A percentile compares a stretch with the other conserved stretches of the same genome.
phyloP scores from a whole-genome alignment of 371 early-diverging fungal genomes.

The Mortierella sp. region DNA sequence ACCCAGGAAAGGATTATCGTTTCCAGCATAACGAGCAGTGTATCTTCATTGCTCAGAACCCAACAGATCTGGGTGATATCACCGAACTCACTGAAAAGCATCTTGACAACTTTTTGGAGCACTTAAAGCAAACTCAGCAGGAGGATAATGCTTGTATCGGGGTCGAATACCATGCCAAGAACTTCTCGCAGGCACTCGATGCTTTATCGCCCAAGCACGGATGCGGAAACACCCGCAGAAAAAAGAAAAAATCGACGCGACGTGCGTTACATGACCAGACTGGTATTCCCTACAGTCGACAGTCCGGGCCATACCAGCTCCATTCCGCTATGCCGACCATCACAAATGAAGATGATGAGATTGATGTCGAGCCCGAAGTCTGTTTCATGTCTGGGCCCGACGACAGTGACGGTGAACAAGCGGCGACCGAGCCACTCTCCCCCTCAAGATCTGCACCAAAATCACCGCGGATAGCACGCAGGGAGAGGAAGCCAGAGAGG shows the following conservation, averaged over 20 bases:
- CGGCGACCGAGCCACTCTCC: background rate
- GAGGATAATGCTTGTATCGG: conserved; percentile 35
- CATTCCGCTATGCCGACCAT: conserved; percentile 28
- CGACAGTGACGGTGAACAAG: conserved; percentile 18
- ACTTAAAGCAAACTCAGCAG: conserved; percentile 30
- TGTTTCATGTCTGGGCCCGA: conserved; percentile 36
- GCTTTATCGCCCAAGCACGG: conserved; percentile 15
- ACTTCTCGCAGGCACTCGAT: conserved; percentile 36
- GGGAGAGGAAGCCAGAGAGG: background rate
- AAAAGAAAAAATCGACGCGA: conserved; percentile 7
- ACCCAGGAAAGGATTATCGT: conserved; percentile 72
- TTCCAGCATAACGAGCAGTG: conserved; percentile 70
- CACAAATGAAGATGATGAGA: conserved; percentile 42
- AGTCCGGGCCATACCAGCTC: conserved; percentile 19
- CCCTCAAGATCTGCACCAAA: background rate
- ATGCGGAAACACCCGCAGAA: conserved; percentile 16
- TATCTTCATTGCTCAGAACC: conserved; percentile 76
- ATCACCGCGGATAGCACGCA: background rate
- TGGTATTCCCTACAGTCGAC: conserved; percentile 14
- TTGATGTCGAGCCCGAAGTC: conserved; percentile 52
- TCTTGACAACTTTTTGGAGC: conserved; percentile 36
- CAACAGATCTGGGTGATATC: conserved; percentile 66
- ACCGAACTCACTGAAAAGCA: conserved; percentile 36
- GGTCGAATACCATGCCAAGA: conserved; percentile 44
- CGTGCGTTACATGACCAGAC: conserved; percentile 4